These are phyloP conservation scores for Jaminaea rosea DNA, from an alignment of 1,284 basidiomycete species.

Conservation along the genomic window DNA sequence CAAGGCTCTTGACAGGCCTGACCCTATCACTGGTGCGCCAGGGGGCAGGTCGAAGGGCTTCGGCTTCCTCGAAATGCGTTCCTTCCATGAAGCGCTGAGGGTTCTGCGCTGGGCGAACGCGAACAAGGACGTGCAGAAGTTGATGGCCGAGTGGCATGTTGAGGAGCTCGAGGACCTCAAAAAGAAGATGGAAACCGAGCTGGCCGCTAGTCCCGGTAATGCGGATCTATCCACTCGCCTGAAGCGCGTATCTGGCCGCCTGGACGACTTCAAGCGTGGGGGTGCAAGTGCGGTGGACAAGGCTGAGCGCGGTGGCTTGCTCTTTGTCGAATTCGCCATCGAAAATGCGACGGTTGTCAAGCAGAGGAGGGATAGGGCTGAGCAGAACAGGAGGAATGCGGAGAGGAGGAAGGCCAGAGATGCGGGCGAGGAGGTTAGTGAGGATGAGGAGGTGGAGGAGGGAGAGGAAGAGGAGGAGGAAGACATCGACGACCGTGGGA, in stretches of 20 bases:
- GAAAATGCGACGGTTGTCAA: conserved; percentile 39
- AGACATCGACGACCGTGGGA: conserved; percentile 1
- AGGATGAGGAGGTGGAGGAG: conserved; percentile 8
- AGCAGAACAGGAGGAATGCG: conserved; percentile 3
- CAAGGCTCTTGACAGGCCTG: conserved; percentile 73
- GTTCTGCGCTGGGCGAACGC: conserved; percentile 91
- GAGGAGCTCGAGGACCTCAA: conserved; percentile 31
- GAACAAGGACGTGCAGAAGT: conserved; percentile 51
- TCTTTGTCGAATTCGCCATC: conserved; percentile 44
- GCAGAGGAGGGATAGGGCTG: conserved; percentile 23
- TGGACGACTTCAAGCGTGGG: conserved; percentile 20
- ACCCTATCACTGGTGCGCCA: conserved; percentile 73
- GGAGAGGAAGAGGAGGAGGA: conserved; percentile 7
- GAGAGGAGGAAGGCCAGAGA: not conserved
- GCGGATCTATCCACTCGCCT: conserved; percentile 21
- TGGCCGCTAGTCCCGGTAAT: conserved; percentile 8
- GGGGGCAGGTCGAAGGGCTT: conserved; percentile 86
- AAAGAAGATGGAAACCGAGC: conserved; percentile 19
- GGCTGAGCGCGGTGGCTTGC: conserved; percentile 32
- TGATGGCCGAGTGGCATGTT: conserved; percentile 32
- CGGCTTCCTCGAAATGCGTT: conserved; percentile 84
- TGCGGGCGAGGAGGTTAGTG: not conserved
- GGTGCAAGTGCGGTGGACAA: conserved; percentile 14
- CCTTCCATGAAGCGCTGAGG: conserved; percentile 78
- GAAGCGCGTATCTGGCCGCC: conserved; percentile 23